These are phyloP conservation scores for Funneliformis geosporum DNA, from an alignment of 192 early-diverging fungal genomes.

Conservation along the genomic window DNA sequence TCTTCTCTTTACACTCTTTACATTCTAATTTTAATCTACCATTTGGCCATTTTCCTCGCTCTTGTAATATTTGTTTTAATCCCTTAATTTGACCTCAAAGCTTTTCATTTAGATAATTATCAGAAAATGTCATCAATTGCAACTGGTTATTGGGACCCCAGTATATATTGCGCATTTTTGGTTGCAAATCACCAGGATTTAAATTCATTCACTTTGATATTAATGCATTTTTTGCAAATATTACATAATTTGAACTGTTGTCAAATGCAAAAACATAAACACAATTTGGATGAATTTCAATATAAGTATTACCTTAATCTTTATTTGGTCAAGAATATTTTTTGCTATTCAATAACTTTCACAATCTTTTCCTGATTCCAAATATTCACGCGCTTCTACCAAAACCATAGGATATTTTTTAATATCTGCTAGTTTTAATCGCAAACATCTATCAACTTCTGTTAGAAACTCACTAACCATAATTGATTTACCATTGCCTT, in stretches of 20 bases:
- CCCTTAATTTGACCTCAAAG: no score
- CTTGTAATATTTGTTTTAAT: no score
- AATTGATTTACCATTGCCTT: constrained; percentile 4
- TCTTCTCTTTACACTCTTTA: no score
- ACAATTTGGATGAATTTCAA: constrained; percentile 25
- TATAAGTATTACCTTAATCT: constrained; percentile 24
- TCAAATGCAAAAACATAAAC: constrained; percentile 17
- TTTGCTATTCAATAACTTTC: constrained; percentile 16
- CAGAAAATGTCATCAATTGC: no score
- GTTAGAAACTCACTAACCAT: not conserved
- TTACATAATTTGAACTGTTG: constrained; percentile 24
- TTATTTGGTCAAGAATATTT: constrained; percentile 23
- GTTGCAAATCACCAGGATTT: not conserved
- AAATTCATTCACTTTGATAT: constrained; percentile 21
- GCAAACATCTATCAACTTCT: not conserved
- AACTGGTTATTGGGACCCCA: no score
- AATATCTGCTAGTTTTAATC: not conserved
- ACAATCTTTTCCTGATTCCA: not conserved
- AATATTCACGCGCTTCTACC: not conserved
- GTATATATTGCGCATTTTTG: not conserved
- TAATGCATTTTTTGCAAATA: constrained; percentile 15
- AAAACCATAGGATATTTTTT: not conserved
- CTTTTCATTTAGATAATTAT: no score
- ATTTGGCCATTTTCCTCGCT: no score
- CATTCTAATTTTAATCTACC: no score